Percentiles rank a stretch among this genome's conserved stretches.
Evolutionary conservation across 306 rosid species (phyloP).

Genomic region (Hippophae tibetana): DNA sequence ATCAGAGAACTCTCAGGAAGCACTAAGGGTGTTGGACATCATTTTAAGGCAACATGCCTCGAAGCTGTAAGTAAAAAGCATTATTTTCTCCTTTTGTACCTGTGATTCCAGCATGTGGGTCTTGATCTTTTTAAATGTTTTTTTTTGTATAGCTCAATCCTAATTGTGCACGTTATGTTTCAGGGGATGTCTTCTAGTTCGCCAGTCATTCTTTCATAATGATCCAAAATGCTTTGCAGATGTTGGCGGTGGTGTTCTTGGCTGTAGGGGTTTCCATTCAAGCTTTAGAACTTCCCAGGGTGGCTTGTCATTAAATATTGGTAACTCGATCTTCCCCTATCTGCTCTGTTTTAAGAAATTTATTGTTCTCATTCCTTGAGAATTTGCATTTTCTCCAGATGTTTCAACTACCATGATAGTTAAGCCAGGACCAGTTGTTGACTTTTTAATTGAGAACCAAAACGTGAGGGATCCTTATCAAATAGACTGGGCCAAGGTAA

Average conservation of each 20-base stretch:
- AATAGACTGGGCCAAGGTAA: conserved; percentile 85
- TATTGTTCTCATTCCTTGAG: neutral
- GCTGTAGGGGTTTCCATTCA: conserved; percentile 85
- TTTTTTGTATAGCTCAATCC: neutral
- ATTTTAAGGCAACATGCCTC: conserved; percentile 88
- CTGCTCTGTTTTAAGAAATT: neutral
- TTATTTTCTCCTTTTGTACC: neutral
- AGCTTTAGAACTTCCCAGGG: conserved; percentile 85
- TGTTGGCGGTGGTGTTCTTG: conserved; percentile 90
- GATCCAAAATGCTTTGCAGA: conserved; percentile 47
- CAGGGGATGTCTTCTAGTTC: conserved; percentile 94
- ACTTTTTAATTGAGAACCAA: conserved; percentile 69
- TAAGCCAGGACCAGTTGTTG: conserved; percentile 88
- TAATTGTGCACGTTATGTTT: conserved; percentile 9
- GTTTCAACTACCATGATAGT: conserved; percentile 89
- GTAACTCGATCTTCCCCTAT: conserved; percentile 16
- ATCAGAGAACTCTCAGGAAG: conserved; percentile 75
- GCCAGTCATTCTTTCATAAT: conserved; percentile 77
- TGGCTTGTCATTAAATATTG: conserved; percentile 79
- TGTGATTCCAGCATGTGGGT: neutral
- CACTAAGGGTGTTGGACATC: conserved; percentile 77
- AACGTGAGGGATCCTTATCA: conserved; percentile 55
- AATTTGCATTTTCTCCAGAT: conserved; percentile 29
- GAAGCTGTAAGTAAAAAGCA: conserved; percentile 52
- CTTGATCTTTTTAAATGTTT: neutral